Evolutionary conservation across 225 moss, liverwort and hornwort genomes (phyloP), one percentile per base, ranked within the genome.

Genomic region (Bryoerythrophyllum caledonicum): DNA sequence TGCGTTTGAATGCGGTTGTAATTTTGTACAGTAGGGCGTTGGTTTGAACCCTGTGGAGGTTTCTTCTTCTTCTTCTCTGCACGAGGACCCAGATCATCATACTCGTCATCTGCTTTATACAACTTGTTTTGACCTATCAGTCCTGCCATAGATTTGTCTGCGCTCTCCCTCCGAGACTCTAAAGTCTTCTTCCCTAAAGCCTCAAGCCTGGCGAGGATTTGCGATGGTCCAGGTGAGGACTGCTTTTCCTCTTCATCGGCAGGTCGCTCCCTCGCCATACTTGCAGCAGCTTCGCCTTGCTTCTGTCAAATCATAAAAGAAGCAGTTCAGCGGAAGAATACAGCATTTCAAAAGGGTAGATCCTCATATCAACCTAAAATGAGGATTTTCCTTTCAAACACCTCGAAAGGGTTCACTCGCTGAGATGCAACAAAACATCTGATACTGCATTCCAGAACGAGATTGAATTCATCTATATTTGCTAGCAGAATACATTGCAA

Each of bases 91-190:
- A 86, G 74, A 66, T 96, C 94, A 52, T 93, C 90, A 57, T 80
- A 94, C 77, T 92, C 89, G 60, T 86, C 89, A 27, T 84, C 89
- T 63, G 85, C 92, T 88, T 86, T 94, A 21, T 86, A 94, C 54
- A 60, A 24, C 81, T 96, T 94, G 70, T 94, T 94, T 68, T 84
- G 79, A 24, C 88, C 81, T 65, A 96, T 96, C 71, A 78, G 85
- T 72, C 86, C 92, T 49, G 96, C 96, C 86, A 96, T 74, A 35
- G 86, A 63, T 48, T 75, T 87, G 74, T 96, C 96, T 78, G 77
- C 88, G 34, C 91, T 92, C 77, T 87, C 83, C 75, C 87, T 87
- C 55, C 86, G 79, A 32, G 73, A 77, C 65, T 81, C 83, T 65
- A 86, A 76, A 58, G 83, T 86, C 79, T 83, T 89, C 79, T 86